Evolutionary conservation across 495 filamentous ascomycete species (phyloP), one percentile per base, ranked within the genome.

Genomic region (Hypoxylon lienhwacheense): DNA sequence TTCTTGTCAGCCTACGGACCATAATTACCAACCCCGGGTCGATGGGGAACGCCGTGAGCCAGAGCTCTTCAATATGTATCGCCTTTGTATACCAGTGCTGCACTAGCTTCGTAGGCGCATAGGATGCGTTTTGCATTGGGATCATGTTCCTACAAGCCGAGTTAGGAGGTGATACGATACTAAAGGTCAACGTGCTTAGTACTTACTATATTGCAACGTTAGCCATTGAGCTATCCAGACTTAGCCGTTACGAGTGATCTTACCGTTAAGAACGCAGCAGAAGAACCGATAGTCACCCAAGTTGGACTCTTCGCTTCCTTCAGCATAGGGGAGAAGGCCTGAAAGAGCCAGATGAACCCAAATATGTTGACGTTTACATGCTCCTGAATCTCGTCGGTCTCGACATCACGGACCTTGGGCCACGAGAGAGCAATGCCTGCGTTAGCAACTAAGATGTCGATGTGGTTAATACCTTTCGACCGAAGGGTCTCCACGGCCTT

Each of bases 71-170:
- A 7, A 40, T 37, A 31, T 73, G 48, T 6, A 77, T 73, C 15
- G 54, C 58, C 16, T 61, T 61, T 12, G 63, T 67, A 24, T 72
- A 64, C 64, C 66, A 80, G 41, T 76, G 65, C 14, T 61, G 41
- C 10, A 69, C 53, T 2, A 63, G 46, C 53, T 80, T 80, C 19
- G 66, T 64, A 0, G 71, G 59, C 3, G 59, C 74, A 46, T 80
- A 78, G 0, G 66, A 61, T 2, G 71, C 70, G 29, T 67, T 68
- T 15, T 55, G 64, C 0, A 70, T 19, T n/a, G 66, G 61, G 7
- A 57, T 12, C 46, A 50, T 39, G 14, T 50, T 32, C 33, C 53
- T 57, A 32, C 0, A 20, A 16, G 17, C 15, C 14, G n/a, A 4
- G 17, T 31, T 54, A 16, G 22, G n/a, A 14, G 35, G 33, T 31